Evolutionary conservation across 2,329 filamentous ascomycete genomes (phyloP).

Genomic region (Neonectria sp.): DNA sequence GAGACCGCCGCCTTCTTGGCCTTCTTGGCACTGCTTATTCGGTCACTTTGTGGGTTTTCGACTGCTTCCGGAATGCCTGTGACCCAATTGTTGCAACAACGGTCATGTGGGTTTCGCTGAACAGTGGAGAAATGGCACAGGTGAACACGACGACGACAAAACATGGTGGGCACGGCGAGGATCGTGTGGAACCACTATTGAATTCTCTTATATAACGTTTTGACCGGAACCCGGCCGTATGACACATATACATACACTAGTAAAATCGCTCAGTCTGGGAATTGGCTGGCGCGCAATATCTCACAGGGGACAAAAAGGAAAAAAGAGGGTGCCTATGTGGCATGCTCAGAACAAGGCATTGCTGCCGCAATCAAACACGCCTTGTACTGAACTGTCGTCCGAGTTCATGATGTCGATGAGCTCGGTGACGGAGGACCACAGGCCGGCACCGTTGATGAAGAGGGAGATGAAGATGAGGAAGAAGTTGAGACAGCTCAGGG

Average conservation of each 20-base stretch:
- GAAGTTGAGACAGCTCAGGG: slow-evolving; percentile 47
- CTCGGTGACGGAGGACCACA: slow-evolving; percentile 53
- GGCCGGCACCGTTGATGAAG: slow-evolving; percentile 54
- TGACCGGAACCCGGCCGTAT: slow-evolving; percentile 32
- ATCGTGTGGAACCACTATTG: slow-evolving; percentile 43
- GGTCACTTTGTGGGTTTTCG: slow-evolving; percentile 39
- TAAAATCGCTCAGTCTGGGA: slow-evolving; percentile 36
- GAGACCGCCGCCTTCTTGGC: slow-evolving; percentile 13
- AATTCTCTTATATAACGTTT: slow-evolving; percentile 51
- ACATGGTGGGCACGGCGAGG: slow-evolving; percentile 30
- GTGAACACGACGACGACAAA: slow-evolving; percentile 19
- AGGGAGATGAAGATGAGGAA: slow-evolving; percentile 51
- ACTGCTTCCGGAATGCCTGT: slow-evolving; percentile 38
- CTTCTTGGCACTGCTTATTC: slow-evolving; percentile 25
- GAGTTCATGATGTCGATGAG: slow-evolving; percentile 51
- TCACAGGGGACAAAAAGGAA: slow-evolving; percentile 23
- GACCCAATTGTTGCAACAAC: slow-evolving; percentile 23
- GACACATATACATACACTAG: slow-evolving; percentile 44
- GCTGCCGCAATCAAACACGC: slow-evolving; percentile 53
- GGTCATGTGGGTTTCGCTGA: slow-evolving; percentile 21
- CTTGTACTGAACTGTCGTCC: slow-evolving; percentile 46
- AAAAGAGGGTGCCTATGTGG: slow-evolving; percentile 32
- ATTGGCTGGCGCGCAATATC: slow-evolving; percentile 29
- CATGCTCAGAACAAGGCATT: slow-evolving; percentile 52
- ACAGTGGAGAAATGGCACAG: slow-evolving; percentile 20